Evolutionary conservation across 2,329 filamentous ascomycete species (phyloP), one percentile per base, ranked within the genome.

Genomic region (Magnaporthiopsis rhizophila): DNA sequence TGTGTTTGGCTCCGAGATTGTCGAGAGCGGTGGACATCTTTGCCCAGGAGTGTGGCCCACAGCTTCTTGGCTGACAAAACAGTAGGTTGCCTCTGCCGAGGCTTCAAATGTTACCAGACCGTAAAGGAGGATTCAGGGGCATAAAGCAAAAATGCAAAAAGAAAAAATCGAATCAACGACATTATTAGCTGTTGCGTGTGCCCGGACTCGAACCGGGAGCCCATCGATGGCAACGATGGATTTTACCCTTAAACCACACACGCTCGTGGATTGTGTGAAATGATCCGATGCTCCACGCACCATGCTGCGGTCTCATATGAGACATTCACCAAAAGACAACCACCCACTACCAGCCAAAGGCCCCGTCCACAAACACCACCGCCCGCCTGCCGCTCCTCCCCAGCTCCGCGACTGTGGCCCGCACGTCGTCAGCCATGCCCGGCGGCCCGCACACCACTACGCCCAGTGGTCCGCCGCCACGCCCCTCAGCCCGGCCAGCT

Each of bases 161-260:
- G 2, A 58, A 32, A 30, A 58, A 30, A 12, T 26, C 15, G 12
- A 18, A 26, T 3, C 11, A 30, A 4, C 36, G 15, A 15, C 13
- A 1, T 6, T 18, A 2, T 18, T 18, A 1, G 12, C 13, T 18
- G 1, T 24, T 60, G 58, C 58, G 58, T 60, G 58, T 60, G 58
- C 58, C 58, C 58, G 58, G 58, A 60, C 58, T 60, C 58, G 58
- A 60, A 60, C 58, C 58, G 58, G 58, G 58, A 60, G 77, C 78
- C 76, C 77, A 78, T 80, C 78, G 77, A 80, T 80, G 78, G 78
- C 78, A 80, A 80, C 78, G 78, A 80, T 78, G 77, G 77, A 80
- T 80, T 80, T 79, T 80, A 80, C 78, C 78, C 79, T 77, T 80
- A 80, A 80, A 80, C 78, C 78, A 80, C 77, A 60, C 58, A 60